phyloP scores from a whole-genome alignment of 179 eudicot species.

The Silene vulgaris region DNA sequence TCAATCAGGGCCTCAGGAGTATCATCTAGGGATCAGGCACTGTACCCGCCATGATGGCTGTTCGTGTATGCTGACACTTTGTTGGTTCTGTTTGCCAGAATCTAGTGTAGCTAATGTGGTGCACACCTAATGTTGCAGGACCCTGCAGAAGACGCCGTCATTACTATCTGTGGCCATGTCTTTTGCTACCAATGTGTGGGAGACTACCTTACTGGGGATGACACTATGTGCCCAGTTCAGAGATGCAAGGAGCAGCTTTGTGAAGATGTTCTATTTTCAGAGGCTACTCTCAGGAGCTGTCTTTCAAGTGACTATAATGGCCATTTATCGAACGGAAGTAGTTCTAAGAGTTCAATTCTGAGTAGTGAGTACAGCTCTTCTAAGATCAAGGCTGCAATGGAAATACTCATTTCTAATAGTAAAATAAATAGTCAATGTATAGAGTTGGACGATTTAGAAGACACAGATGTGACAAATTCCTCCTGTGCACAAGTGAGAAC shows the following conservation, averaged over 20 bases:
- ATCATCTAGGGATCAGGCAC: background rate
- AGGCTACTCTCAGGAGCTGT: constrained; percentile 64
- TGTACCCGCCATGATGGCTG: background rate
- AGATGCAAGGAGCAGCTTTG: constrained; percentile 76
- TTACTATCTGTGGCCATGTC: constrained; percentile 86
- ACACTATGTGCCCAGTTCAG: constrained; percentile 66
- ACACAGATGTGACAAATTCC: constrained; percentile 12
- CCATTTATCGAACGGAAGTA: constrained; percentile 35
- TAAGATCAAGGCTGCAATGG: constrained; percentile 68
- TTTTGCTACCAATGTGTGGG: constrained; percentile 93
- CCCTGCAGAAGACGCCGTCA: constrained; percentile 93
- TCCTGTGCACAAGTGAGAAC: constrained; percentile 27
- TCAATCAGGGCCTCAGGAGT: background rate
- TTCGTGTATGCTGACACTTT: background rate
- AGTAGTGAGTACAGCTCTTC: constrained; percentile 61
- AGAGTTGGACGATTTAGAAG: constrained; percentile 32
- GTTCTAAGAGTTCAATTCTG: constrained; percentile 40
- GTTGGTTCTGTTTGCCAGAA: constrained; percentile 4
- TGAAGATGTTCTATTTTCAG: constrained; percentile 65
- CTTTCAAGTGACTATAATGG: constrained; percentile 51
- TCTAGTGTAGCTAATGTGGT: constrained; percentile 13
- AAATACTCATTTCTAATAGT: constrained; percentile 55
- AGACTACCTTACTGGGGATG: constrained; percentile 71
- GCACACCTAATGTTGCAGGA: constrained; percentile 46
- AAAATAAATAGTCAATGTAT: constrained; percentile 35